Base-by-base conservation (phyloP, 441 rosid species). In the Flueggea neowawraea region DNA sequence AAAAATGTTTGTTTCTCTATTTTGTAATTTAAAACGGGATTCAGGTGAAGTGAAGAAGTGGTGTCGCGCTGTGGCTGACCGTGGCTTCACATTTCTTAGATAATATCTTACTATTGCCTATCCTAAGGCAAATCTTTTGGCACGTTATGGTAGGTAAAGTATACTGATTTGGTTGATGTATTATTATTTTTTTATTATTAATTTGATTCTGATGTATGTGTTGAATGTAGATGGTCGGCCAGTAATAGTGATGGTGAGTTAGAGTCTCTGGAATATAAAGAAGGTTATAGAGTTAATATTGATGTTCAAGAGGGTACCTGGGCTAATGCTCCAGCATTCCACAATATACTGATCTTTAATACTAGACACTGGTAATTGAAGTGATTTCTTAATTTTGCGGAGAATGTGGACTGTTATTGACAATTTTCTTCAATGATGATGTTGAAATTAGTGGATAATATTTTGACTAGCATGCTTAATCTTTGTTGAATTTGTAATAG, bases 111-210 rank as follows among this genome's bases (percentile, higher is more conserved):
- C 96, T 12, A 82, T 94, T 71, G 91, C 99, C 0, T 94, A 94
- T 70, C 99, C 91, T 70, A 80, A 94, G 61, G 91, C 99, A 1
- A 94, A 89, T 81, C 94, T 94, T 16, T 72, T 94, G 78, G 95
- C 83, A 4, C 95, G 85, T 52, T 89, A 94, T 57, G 92, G 91
- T 84, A 91, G 99, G 99, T 91, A 87, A 83, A 94, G 82, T 83
- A 58, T 60, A 62, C 53, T 70, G 67, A 16, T 16, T 51, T 32
- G 64, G 31, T 10, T 62, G 54, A 15, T 63, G 5, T 41, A 16
- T 47, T 12, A 43, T 55, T 54, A 12, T 45, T 54, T 61, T 22
- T 12, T 4, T 28, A 10, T 3, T 45, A 5, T 5, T 9, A 45
- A 2, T 9, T 45, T 33, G 39, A 11, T 45, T 45, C 8, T 9